phyloP scores from a whole-genome alignment of 2,329 filamentous ascomycete genomes.

The Alternaria conjuncta region DNA sequence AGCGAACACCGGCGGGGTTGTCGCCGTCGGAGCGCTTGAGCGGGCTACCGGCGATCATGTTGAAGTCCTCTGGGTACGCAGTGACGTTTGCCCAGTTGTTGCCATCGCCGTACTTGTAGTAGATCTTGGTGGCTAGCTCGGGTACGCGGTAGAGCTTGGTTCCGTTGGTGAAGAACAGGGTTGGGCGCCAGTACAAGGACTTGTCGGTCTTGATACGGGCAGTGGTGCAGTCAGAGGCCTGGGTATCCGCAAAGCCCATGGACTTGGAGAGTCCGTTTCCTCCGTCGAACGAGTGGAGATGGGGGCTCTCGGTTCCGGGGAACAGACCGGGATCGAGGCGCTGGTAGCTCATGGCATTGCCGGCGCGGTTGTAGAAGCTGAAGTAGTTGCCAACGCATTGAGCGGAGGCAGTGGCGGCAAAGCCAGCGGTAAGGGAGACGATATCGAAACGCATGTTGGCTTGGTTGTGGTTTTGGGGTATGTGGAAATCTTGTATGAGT shows the following conservation, averaged over 20 bases:
- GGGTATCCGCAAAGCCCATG: conserved; percentile 35
- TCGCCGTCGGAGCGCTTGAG: conserved; percentile 37
- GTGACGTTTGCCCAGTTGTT: conserved; percentile 44
- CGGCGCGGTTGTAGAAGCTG: conserved; percentile 47
- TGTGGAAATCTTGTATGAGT: conserved; percentile 13
- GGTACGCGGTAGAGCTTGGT: conserved; percentile 47
- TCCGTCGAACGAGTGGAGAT: conserved; percentile 50
- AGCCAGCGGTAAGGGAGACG: conserved; percentile 34
- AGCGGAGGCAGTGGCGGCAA: conserved; percentile 40
- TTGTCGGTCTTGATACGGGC: conserved; percentile 48
- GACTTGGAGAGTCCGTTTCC: conserved; percentile 40
- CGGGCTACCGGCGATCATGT: conserved; percentile 46
- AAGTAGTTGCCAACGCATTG: conserved; percentile 49
- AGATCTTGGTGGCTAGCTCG: conserved; percentile 44
- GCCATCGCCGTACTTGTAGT: conserved; percentile 49
- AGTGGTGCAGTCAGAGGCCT: conserved; percentile 44
- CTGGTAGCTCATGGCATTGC: conserved; percentile 43
- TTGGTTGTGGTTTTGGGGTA: conserved; percentile 4
- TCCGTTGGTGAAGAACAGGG: conserved; percentile 46
- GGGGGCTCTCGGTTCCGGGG: conserved; percentile 41
- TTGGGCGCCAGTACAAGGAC: conserved; percentile 48
- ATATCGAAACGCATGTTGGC: conserved; percentile 39
- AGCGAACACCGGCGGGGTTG: conserved; percentile 40
- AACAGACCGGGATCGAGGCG: conserved; percentile 45
- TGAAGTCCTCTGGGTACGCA: conserved; percentile 46